Percentiles rank a stretch among this genome's conserved stretches.
Evolutionary conservation across 2,329 filamentous ascomycete species (phyloP).

Genomic region (Cadophora luteo-olivacea): DNA sequence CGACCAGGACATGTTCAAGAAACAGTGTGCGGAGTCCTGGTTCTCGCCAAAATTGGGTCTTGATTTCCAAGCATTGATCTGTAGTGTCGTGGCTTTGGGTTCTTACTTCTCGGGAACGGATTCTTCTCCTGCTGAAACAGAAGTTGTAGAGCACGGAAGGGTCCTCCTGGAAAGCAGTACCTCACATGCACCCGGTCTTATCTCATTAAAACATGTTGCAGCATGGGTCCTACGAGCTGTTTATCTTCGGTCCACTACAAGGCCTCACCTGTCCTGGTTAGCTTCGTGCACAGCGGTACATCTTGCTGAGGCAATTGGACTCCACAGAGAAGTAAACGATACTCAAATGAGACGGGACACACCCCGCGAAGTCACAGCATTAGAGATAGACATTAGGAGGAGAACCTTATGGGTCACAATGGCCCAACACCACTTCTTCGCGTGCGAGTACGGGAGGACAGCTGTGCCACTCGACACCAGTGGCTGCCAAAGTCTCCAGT

Average conservation of each 20-base stretch:
- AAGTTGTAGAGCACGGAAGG: background rate
- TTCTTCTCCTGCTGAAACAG: background rate
- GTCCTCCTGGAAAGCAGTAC: background rate
- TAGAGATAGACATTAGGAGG: constrained; percentile 31
- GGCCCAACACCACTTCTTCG: constrained; percentile 33
- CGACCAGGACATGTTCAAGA: background rate
- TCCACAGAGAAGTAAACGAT: constrained; percentile 40
- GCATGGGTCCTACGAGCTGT: constrained; percentile 23
- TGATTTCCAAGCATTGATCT: background rate
- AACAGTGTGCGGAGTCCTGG: background rate
- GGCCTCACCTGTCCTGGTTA: constrained; percentile 40
- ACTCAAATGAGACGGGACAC: constrained; percentile 22
- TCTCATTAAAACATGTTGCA: background rate
- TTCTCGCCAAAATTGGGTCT: background rate
- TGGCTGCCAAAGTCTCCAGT: constrained; percentile 23
- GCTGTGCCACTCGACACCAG: constrained; percentile 32
- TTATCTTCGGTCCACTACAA: constrained; percentile 40
- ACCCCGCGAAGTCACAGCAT: constrained; percentile 13
- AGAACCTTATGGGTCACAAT: constrained; percentile 36
- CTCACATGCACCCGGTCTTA: background rate
- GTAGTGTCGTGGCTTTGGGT: background rate
- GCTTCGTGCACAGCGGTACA: constrained; percentile 39
- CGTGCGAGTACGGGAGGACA: constrained; percentile 36
- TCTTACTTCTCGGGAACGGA: background rate
- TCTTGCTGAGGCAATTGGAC: constrained; percentile 38